phyloP scores from a whole-genome alignment of 176 grass and related monocot species.

The Poa annua region DNA sequence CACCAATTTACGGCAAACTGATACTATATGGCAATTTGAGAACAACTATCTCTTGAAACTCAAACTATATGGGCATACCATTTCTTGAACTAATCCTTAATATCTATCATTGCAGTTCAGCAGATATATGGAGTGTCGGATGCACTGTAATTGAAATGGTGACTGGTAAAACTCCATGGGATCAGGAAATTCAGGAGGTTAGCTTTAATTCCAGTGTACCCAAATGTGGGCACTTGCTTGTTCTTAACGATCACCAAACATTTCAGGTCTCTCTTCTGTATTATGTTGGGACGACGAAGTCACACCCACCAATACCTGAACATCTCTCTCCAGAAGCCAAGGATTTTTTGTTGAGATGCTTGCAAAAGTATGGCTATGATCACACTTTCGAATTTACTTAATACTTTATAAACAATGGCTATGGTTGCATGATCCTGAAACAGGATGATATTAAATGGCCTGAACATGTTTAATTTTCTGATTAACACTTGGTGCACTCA shows the following conservation, averaged over 20 bases:
- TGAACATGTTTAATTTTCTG: slow-evolving; percentile 35
- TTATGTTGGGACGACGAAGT: slow-evolving; percentile 90
- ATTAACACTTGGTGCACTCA: slow-evolving; percentile 33
- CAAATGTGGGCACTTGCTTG: background rate
- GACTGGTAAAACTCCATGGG: slow-evolving; percentile 89
- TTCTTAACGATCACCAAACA: slow-evolving; percentile 23
- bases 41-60: slow-evolving; percentile 15
- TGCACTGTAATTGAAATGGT: slow-evolving; percentile 99
- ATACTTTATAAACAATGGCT: background rate
- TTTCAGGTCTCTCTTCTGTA: slow-evolving; percentile 89
- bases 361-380: slow-evolving; percentile 72
- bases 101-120: slow-evolving; percentile 54
- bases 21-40: background rate
- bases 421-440: slow-evolving; percentile 3
- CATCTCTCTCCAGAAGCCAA: slow-evolving; percentile 86
- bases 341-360: slow-evolving; percentile 93
- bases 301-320: slow-evolving; percentile 94
- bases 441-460: background rate
- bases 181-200: slow-evolving; percentile 88
- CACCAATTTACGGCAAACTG: slow-evolving; percentile 3
- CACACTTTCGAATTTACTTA: slow-evolving; percentile 33
- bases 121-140: slow-evolving; percentile 97
- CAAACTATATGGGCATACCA: background rate
- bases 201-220: background rate
- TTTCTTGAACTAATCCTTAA: slow-evolving; percentile 29